These are phyloP conservation scores for Cordyceps cicadae DNA, from an alignment of 2,329 filamentous ascomycete genomes.

Conservation along the genomic window DNA sequence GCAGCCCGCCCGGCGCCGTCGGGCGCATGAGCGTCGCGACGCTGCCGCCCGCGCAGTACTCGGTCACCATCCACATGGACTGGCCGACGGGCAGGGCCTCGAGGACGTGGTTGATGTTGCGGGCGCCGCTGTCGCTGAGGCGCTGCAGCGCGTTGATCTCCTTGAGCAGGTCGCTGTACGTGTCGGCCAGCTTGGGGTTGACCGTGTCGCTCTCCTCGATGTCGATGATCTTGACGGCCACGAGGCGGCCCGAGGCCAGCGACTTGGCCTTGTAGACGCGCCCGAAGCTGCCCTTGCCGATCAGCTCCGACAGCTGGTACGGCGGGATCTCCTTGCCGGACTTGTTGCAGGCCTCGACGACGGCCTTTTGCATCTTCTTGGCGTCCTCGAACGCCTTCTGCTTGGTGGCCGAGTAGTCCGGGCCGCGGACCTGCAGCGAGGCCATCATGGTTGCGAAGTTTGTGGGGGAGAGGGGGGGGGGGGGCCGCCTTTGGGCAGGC, in stretches of 20 bases:
- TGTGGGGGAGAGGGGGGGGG: not conserved
- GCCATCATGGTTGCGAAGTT: constrained; percentile 24
- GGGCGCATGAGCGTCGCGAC: constrained; percentile 65
- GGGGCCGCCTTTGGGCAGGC: constrained; percentile 1
- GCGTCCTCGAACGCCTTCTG: constrained; percentile 61
- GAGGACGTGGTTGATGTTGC: constrained; percentile 74
- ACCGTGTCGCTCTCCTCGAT: constrained; percentile 68
- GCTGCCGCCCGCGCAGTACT: constrained; percentile 79
- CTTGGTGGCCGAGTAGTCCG: constrained; percentile 40
- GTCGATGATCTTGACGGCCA: constrained; percentile 76
- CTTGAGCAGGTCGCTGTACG: constrained; percentile 61
- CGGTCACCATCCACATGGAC: constrained; percentile 80
- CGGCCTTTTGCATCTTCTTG: constrained; percentile 57
- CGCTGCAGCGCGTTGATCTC: constrained; percentile 63
- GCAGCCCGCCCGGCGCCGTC: constrained; percentile 55
- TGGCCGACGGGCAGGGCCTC: constrained; percentile 70
- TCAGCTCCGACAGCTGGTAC: constrained; percentile 63
- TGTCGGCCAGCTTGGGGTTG: constrained; percentile 56
- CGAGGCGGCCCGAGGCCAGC: constrained; percentile 41
- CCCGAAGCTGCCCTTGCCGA: constrained; percentile 67
- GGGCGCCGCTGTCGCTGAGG: constrained; percentile 63
- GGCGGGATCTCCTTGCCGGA: constrained; percentile 52
- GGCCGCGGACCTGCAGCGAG: constrained; percentile 34
- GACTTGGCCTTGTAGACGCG: constrained; percentile 60
- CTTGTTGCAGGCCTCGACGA: constrained; percentile 54